Percentiles rank a stretch among this genome's conserved stretches.
Evolutionary conservation across 441 rosid species (phyloP).

Genomic region (Eugenia klotzschiana): DNA sequence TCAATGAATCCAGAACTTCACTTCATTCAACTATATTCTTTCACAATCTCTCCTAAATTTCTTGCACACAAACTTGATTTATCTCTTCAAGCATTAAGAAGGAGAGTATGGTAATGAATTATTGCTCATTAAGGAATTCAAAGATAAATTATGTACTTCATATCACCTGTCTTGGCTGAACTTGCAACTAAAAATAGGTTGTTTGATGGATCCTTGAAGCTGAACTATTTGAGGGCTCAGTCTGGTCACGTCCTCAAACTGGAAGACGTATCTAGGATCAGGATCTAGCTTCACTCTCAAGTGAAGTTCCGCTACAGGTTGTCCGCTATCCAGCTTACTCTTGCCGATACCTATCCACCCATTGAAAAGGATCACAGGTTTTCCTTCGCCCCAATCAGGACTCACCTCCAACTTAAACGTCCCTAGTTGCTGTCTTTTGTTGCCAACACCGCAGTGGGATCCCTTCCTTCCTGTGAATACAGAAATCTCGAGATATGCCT

Average conservation of each 20-base stretch:
- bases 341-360: slow-evolving; percentile 87
- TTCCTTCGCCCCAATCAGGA: slow-evolving; percentile 83
- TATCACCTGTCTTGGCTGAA: slow-evolving; percentile 79
- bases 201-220: slow-evolving; percentile 79
- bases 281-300: slow-evolving; percentile 81
- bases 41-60: background rate
- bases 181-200: slow-evolving; percentile 86
- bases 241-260: slow-evolving; percentile 74
- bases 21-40: background rate
- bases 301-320: slow-evolving; percentile 68
- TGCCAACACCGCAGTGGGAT: slow-evolving; percentile 61
- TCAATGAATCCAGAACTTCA: background rate
- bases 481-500: slow-evolving; percentile 52
- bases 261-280: slow-evolving; percentile 85
- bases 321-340: slow-evolving; percentile 46
- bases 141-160: background rate
- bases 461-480: slow-evolving; percentile 59
- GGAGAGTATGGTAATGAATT: background rate
- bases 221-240: slow-evolving; percentile 89
- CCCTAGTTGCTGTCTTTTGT: slow-evolving; percentile 74
- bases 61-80: background rate
- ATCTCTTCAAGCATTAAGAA: background rate
- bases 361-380: slow-evolving; percentile 54
- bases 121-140: background rate
- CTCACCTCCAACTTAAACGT: slow-evolving; percentile 66